phyloP scores from a whole-genome alignment of 306 rosid genomes.

The Dryas octopetala region DNA sequence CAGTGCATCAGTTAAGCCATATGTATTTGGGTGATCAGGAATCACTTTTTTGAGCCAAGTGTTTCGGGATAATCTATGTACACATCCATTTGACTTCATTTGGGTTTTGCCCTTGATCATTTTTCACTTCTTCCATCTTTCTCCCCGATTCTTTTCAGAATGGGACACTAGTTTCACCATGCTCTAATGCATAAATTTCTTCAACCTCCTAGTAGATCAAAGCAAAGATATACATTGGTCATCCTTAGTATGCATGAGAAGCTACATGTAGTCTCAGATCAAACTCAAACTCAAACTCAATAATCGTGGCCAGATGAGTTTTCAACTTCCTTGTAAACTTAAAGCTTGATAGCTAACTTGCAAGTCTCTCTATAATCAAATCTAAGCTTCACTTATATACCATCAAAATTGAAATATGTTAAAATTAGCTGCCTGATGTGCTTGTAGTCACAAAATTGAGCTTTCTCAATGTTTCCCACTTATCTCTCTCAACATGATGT shows the following conservation, averaged over 20 bases:
- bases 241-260: not conserved
- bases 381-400: not conserved
- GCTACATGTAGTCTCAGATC: slow-evolving; percentile 1
- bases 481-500: slow-evolving; percentile 11
- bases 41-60: not conserved
- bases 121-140: not conserved
- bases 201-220: too few species aligned
- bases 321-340: not conserved
- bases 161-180: too few species aligned
- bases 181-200: not conserved
- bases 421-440: too few species aligned
- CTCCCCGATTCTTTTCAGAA: not conserved
- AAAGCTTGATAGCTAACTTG: not conserved
- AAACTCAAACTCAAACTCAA: too few species aligned
- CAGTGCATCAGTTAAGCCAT: not conserved
- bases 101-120: not conserved
- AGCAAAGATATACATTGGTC: too few species aligned
- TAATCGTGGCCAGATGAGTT: too few species aligned
- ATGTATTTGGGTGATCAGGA: not conserved
- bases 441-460: not conserved
- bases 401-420: not conserved
- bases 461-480: not conserved
- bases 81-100: not conserved
- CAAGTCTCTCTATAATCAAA: not conserved
- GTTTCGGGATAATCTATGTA: not conserved